Evolutionary conservation across 805 yeast species (phyloP).

Genomic region (Nakazawaea wickerhamii): DNA sequence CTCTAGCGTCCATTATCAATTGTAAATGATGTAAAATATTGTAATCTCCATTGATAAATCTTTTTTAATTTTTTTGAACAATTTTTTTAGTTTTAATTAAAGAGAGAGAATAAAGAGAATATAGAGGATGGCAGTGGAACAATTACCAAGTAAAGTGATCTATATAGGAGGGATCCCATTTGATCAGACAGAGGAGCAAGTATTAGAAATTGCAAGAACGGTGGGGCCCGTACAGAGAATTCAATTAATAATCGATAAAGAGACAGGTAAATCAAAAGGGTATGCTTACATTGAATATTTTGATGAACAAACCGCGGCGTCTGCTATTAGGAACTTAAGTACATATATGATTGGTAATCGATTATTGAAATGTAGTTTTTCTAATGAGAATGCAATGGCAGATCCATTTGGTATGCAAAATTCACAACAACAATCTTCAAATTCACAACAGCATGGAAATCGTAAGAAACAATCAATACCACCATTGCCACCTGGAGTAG

Average conservation of each 20-base stretch:
- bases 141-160: slow-evolving; percentile 39
- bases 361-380: slow-evolving; percentile 67
- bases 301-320: slow-evolving; percentile 80
- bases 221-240: slow-evolving; percentile 83
- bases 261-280: slow-evolving; percentile 88
- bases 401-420: slow-evolving; percentile 13
- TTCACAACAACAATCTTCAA: neutral
- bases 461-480: slow-evolving; percentile 32
- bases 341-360: slow-evolving; percentile 72
- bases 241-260: slow-evolving; percentile 77
- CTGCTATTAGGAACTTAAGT: slow-evolving; percentile 86
- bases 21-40: neutral
- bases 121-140: neutral
- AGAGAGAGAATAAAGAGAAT: neutral
- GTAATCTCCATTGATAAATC: neutral
- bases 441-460: too few relatives aligned
- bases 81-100: neutral
- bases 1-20: slow-evolving; percentile 64
- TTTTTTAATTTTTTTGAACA: neutral
- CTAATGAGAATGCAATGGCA: slow-evolving; percentile 41
- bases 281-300: slow-evolving; percentile 82
- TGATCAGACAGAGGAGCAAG: slow-evolving; percentile 91
- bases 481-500: slow-evolving; percentile 51
- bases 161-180: slow-evolving; percentile 87
- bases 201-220: slow-evolving; percentile 69